These are phyloP conservation scores for Penicillium maclennaniae DNA, from an alignment of 495 filamentous ascomycete genomes.

Conservation along the genomic window DNA sequence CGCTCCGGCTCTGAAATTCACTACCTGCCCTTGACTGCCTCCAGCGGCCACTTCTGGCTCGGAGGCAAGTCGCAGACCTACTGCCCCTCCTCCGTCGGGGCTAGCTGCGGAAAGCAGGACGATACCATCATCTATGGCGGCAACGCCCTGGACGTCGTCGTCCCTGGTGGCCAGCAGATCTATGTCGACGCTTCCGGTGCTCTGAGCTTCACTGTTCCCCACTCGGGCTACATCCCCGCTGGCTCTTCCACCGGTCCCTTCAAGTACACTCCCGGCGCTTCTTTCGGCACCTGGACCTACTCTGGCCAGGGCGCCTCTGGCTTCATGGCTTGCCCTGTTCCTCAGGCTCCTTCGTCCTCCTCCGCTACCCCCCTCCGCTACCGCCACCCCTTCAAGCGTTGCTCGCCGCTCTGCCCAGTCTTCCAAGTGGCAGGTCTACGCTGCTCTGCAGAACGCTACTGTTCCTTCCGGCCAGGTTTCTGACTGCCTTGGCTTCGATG, in stretches of 20 bases:
- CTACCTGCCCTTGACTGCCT: conserved; percentile 29
- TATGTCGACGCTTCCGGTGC: conserved; percentile 53
- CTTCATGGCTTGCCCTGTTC: conserved; percentile 35
- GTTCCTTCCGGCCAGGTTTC: conserved; percentile 29
- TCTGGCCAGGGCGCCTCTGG: conserved; percentile 24
- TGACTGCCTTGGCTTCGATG: conserved; percentile 34
- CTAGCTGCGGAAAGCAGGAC: conserved; percentile 24
- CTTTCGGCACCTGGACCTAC: conserved; percentile 26
- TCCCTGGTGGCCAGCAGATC: conserved; percentile 60
- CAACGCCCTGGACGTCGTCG: conserved; percentile 37
- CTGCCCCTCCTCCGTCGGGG: conserved; percentile 23
- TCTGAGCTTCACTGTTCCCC: conserved; percentile 52
- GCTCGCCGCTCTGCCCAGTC: not conserved
- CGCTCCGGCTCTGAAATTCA: conserved; percentile 36
- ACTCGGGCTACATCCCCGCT: conserved; percentile 50
- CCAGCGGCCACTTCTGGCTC: conserved; percentile 31
- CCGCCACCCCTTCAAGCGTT: not conserved
- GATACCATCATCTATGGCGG: conserved; percentile 31
- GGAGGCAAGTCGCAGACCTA: conserved; percentile 28
- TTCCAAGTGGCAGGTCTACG: conserved; percentile 33
- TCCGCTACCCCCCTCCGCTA: conserved; percentile 10
- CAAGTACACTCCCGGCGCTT: conserved; percentile 21
- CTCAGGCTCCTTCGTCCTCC: not conserved
- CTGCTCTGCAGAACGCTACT: conserved; percentile 29
- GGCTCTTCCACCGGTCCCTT: conserved; percentile 46